These are phyloP conservation scores for Hypocrella siamensis DNA, from an alignment of 2,329 filamentous ascomycete genomes.

Conservation along the genomic window DNA sequence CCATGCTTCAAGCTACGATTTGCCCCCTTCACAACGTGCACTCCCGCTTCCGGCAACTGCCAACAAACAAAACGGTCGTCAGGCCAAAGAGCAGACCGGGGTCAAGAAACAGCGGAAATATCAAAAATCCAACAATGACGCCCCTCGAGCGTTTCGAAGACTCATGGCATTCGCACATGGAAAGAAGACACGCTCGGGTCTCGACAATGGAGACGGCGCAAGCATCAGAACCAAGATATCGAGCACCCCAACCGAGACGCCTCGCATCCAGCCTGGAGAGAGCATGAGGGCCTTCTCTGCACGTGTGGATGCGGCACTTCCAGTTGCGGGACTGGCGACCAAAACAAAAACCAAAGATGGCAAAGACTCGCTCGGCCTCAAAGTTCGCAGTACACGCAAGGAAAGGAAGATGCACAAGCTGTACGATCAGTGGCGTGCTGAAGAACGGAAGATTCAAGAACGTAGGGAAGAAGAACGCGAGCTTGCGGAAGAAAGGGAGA, in stretches of 20 bases:
- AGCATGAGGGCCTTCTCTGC: constrained; percentile 65
- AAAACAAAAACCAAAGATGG: constrained; percentile 41
- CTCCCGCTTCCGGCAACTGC: constrained; percentile 31
- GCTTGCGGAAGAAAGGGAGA: constrained; percentile 44
- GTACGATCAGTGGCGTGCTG: constrained; percentile 61
- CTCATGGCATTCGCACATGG: constrained; percentile 60
- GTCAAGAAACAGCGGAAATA: constrained; percentile 28
- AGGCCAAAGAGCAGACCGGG: constrained; percentile 19
- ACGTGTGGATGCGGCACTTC: constrained; percentile 73
- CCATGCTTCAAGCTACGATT: constrained; percentile 25
- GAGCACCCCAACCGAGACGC: constrained; percentile 21
- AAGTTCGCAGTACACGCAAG: constrained; percentile 61
- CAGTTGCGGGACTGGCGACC: constrained; percentile 53
- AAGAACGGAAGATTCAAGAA: constrained; percentile 47
- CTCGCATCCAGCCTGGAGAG: constrained; percentile 72
- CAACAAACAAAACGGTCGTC: constrained; percentile 12
- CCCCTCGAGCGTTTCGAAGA: constrained; percentile 72
- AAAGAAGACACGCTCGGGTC: constrained; percentile 43
- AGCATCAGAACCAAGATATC: constrained; percentile 8
- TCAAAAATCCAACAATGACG: constrained; percentile 50
- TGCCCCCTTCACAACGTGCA: constrained; percentile 32
- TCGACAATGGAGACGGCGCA: constrained; percentile 49
- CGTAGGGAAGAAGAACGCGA: constrained; percentile 51
- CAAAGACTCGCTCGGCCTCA: constrained; percentile 48
- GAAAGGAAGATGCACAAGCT: constrained; percentile 71